Percentiles rank a stretch among this genome's conserved stretches.
phyloP scores from a whole-genome alignment of 805 yeast species.

The Saccharomycopsis sp. region DNA sequence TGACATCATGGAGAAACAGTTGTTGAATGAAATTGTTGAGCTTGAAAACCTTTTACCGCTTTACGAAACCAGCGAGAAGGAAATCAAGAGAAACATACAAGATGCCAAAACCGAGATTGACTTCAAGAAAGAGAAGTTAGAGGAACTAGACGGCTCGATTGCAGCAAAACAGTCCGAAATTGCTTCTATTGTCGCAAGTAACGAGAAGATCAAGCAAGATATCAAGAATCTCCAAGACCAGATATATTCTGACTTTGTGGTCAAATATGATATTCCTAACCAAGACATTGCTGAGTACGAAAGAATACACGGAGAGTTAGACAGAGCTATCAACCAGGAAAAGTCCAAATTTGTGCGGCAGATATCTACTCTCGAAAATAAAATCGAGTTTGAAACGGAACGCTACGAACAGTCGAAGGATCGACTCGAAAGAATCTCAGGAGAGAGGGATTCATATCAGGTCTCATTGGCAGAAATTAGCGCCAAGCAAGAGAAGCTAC shows the following conservation, averaged over 20 bases:
- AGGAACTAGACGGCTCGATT: constrained; percentile 24
- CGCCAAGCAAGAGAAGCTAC: constrained; percentile 29
- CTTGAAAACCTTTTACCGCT: constrained; percentile 40
- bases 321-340: constrained; percentile 53
- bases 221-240: constrained; percentile 35
- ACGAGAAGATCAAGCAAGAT: constrained; percentile 26
- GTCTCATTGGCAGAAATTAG: constrained; percentile 28
- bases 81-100: constrained; percentile 37
- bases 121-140: constrained; percentile 20
- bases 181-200: constrained; percentile 17
- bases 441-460: constrained; percentile 34
- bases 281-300: constrained; percentile 60
- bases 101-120: constrained; percentile 41
- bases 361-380: constrained; percentile 51
- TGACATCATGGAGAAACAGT: constrained; percentile 47
- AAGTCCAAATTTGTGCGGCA: constrained; percentile 56
- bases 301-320: constrained; percentile 50
- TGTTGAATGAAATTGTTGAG: constrained; percentile 48
- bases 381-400: constrained; percentile 57
- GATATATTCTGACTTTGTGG: constrained; percentile 50
- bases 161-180: constrained; percentile 21
- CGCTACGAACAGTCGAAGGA: constrained; percentile 44
- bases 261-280: constrained; percentile 39
- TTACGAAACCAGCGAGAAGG: constrained; percentile 39
- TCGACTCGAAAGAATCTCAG: constrained; percentile 40